Evolutionary conservation across 805 yeast genomes (phyloP), one percentile per base, ranked within the genome.

Genomic region (Candida ulmi): DNA sequence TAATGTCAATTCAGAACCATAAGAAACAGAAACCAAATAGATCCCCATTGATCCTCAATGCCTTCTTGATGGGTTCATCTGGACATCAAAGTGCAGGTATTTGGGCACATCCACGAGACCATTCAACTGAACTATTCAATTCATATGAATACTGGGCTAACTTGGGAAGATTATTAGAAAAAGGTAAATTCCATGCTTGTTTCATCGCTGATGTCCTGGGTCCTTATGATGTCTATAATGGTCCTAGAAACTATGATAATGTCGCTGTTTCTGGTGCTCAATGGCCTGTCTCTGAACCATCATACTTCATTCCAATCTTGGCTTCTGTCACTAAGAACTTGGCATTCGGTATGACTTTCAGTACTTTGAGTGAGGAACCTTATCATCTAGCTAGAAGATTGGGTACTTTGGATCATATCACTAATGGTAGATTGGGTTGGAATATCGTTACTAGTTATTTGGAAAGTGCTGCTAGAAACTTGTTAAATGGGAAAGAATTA

Each of bases 401-500:
- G 30, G 64, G 68, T 5, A 63, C 71, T 1, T 52, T 66, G 28
- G 71, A 66, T 42, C 69, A 65, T 45, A 52, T 66, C 37, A 61
- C 67, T 8, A 49, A 54, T 17, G 72, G 72, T 16, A 51, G 72
- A 42, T 41, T 67, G 36, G 72, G 70, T 16, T 67, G 72, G 72
- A 67, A 66, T 41, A 58, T 67, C 8, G 72, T 67, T 11, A 55
- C 67, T 17, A 60, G 68, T 4, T 64, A 66, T 36, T 47, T 65
- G 37, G 65, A 65, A 32, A 52, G 61, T 43, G 66, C 68, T 13
- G 64, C 67, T 5, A 47, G 61, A 43, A 61, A 64, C 39, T 45
- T 63, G 16, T 44, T 61, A 23, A 61, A 64, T 33, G 62, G 61
- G 7, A 61, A 55, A 26, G 44, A 51, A 3, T 56, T 63, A 17